These are phyloP conservation scores for Penicillium oxalicum DNA, from an alignment of 2,329 filamentous ascomycete genomes.

Conservation along the genomic window DNA sequence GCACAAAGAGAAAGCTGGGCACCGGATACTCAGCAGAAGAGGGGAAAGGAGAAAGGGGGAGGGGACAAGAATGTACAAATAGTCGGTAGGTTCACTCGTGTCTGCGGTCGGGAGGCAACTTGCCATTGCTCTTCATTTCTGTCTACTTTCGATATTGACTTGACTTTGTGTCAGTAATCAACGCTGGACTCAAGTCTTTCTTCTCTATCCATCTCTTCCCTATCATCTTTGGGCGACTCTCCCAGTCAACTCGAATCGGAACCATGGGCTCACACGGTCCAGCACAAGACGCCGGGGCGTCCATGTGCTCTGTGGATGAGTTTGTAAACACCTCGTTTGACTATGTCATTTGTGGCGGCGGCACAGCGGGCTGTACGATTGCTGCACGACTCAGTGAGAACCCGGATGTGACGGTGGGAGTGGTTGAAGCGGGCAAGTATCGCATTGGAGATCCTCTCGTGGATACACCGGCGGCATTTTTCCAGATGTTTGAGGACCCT, in stretches of 20 bases:
- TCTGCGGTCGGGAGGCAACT: too few species aligned
- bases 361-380: slow-evolving; percentile 48
- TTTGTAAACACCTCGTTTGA: slow-evolving; percentile 16
- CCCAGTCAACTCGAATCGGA: too few species aligned
- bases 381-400: slow-evolving; percentile 39
- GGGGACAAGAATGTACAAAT: too few species aligned
- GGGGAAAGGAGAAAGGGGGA: too few species aligned
- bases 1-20: too few species aligned
- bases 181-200: neutral
- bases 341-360: slow-evolving; percentile 48
- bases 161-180: too few species aligned
- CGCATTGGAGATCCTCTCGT: slow-evolving; percentile 24
- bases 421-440: slow-evolving; percentile 42
- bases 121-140: too few species aligned
- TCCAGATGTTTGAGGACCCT: slow-evolving; percentile 22
- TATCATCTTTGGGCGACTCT: neutral
- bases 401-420: slow-evolving; percentile 35
- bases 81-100: too few species aligned
- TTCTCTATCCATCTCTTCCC: neutral
- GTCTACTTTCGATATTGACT: too few species aligned
- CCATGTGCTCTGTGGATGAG: slow-evolving; percentile 10
- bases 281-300: neutral
- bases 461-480: slow-evolving; percentile 22
- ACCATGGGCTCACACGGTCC: slow-evolving; percentile 2
- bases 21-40: too few species aligned